These are phyloP conservation scores for Glycine tomentella DNA, from an alignment of 306 rosid species.

Conservation along the genomic window DNA sequence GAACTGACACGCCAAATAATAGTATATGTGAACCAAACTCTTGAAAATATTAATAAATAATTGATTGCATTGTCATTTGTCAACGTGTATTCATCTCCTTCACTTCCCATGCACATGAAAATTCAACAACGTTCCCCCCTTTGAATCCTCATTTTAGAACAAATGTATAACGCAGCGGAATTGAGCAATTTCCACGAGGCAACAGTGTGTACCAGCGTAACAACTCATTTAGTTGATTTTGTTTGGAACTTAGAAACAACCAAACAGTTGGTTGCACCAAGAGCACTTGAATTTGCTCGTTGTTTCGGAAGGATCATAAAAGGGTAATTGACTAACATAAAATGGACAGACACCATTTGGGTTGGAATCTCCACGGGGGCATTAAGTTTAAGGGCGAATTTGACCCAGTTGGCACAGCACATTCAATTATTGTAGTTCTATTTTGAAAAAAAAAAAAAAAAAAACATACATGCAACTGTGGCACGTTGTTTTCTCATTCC, in stretches of 20 bases:
- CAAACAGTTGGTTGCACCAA: background rate
- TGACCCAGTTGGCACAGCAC: constrained; percentile 35
- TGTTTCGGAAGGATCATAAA: constrained; percentile 16
- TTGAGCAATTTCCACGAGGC: background rate
- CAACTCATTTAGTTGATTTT: background rate
- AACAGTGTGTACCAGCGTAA: background rate
- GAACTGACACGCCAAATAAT: constrained; percentile 8
- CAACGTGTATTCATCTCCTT: background rate
- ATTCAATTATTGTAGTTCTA: constrained; percentile 30
- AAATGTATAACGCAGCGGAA: background rate
- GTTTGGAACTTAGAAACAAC: background rate
- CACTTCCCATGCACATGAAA: background rate
- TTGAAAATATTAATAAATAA: background rate
- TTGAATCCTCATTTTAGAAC: background rate
- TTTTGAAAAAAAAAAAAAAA: background rate
- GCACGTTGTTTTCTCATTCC: background rate
- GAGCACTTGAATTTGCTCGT: constrained; percentile 16
- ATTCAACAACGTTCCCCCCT: background rate
- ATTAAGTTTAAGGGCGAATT: background rate
- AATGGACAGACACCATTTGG: constrained; percentile 6
- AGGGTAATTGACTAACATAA: constrained; percentile 29
- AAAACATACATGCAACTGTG: background rate
- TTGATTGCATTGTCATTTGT: background rate
- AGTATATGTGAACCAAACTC: constrained; percentile 19
- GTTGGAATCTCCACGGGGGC: constrained; percentile 33